A percentile compares a stretch with the other conserved stretches of the same genome.
These are phyloP conservation scores for Sugiyamaella boreocaroliniensis DNA, from an alignment of 805 yeast genomes.

Conservation along the genomic window DNA sequence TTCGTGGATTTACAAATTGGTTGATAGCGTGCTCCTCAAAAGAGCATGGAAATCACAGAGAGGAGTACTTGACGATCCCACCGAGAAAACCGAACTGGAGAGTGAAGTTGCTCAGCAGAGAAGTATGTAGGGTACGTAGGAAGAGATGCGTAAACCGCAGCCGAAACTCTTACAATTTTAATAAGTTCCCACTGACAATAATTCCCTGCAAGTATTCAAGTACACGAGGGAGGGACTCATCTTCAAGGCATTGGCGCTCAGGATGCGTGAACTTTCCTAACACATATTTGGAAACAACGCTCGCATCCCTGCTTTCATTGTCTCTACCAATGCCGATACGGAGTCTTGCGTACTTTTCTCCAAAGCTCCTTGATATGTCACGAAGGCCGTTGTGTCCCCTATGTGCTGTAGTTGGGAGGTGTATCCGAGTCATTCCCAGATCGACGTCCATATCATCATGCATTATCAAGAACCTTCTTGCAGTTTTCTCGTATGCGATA, in stretches of 20 bases:
- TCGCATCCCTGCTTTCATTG: conserved; percentile 33
- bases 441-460: conserved; percentile 74
- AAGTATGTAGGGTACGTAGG: not conserved
- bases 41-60: not conserved
- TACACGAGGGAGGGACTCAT: conserved; percentile 39
- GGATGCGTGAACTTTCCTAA: conserved; percentile 43
- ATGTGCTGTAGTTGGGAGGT: conserved; percentile 53
- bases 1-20: conserved; percentile 53
- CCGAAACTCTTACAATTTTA: not conserved
- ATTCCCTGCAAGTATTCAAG: conserved; percentile 12
- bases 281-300: conserved; percentile 41
- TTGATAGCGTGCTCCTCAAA: conserved; percentile 30
- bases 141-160: not conserved
- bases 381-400: conserved; percentile 84
- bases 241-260: conserved; percentile 40
- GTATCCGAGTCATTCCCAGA: conserved; percentile 58
- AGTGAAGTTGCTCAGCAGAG: not conserved
- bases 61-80: conserved; percentile 10
- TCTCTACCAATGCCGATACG: conserved; percentile 78
- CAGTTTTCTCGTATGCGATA: conserved; percentile 13
- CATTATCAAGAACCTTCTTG: conserved; percentile 42
- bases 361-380: conserved; percentile 46
- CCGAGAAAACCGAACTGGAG: not conserved
- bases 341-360: conserved; percentile 50
- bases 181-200: not conserved